Percentiles rank a stretch among this genome's conserved stretches.
These are phyloP conservation scores for Penicillium sp. DNA, from an alignment of 2,329 filamentous ascomycete species.

Conservation along the genomic window DNA sequence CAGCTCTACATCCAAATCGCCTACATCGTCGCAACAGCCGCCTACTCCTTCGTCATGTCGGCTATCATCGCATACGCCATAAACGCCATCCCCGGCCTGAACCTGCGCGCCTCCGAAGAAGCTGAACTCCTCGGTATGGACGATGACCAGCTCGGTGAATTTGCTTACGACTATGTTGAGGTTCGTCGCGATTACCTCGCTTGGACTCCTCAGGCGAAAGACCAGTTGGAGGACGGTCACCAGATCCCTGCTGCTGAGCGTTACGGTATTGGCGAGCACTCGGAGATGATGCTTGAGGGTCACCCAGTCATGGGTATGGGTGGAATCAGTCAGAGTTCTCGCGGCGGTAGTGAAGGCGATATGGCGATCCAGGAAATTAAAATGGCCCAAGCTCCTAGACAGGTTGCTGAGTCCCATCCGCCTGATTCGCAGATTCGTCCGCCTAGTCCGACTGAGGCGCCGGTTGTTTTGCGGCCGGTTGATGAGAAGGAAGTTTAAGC, in stretches of 20 bases:
- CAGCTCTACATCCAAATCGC: slow-evolving; percentile 74
- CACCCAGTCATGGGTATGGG: slow-evolving; percentile 30
- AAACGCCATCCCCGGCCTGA: slow-evolving; percentile 72
- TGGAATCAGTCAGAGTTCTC: slow-evolving; percentile 34
- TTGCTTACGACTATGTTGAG: slow-evolving; percentile 58
- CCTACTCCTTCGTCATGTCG: slow-evolving; percentile 69
- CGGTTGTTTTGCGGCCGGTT: slow-evolving; percentile 18
- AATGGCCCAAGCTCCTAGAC: slow-evolving; percentile 34
- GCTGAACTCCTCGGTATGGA: slow-evolving; percentile 70
- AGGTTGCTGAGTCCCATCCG: slow-evolving; percentile 33
- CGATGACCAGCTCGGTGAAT: slow-evolving; percentile 57
- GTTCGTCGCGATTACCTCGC: slow-evolving; percentile 56
- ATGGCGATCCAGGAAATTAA: slow-evolving; percentile 38
- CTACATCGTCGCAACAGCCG: slow-evolving; percentile 66
- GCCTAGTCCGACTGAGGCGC: slow-evolving; percentile 14
- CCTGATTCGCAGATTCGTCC: slow-evolving; percentile 12
- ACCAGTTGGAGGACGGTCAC: slow-evolving; percentile 53
- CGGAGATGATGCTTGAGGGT: slow-evolving; percentile 57
- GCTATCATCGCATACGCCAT: slow-evolving; percentile 72
- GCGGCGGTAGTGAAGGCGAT: slow-evolving; percentile 34
- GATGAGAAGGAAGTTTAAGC: slow-evolving; percentile 27
- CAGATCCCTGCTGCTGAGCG: slow-evolving; percentile 62
- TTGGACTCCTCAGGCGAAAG: slow-evolving; percentile 52
- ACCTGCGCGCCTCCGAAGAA: slow-evolving; percentile 68
- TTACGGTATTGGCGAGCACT: slow-evolving; percentile 64